These are phyloP conservation scores for Hyphodiscus sp. DNA, from an alignment of 2,329 filamentous ascomycete genomes.

Conservation along the genomic window DNA sequence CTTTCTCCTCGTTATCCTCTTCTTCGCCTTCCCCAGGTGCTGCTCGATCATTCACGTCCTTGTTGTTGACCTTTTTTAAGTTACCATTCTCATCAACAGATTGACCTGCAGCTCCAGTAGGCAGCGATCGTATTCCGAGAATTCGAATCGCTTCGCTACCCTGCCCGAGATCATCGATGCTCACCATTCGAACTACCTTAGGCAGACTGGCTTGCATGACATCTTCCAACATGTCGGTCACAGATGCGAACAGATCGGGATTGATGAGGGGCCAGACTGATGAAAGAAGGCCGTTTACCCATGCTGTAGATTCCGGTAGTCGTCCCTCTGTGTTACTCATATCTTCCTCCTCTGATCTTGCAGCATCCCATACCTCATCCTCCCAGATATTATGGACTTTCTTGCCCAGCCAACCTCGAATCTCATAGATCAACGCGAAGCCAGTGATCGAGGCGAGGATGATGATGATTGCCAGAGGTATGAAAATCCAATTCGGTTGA, in stretches of 20 bases:
- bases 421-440: conserved; percentile 36
- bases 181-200: conserved; percentile 64
- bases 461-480: conserved; percentile 5
- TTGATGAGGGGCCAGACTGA: conserved; percentile 71
- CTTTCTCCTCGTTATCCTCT: conserved; percentile 28
- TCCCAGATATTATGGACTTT: conserved; percentile 58
- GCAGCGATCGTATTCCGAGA: conserved; percentile 65
- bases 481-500: conserved; percentile 3
- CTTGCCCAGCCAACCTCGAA: conserved; percentile 54
- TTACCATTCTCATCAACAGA: conserved; percentile 54
- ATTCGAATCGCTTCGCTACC: conserved; percentile 66
- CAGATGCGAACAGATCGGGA: conserved; percentile 62
- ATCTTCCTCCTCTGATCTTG: conserved; percentile 43
- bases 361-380: conserved; percentile 63
- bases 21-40: conserved; percentile 34
- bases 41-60: conserved; percentile 44
- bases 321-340: conserved; percentile 25
- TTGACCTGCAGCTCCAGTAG: conserved; percentile 60
- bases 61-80: conserved; percentile 34
- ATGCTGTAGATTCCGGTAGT: conserved; percentile 48
- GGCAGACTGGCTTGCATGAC: conserved; percentile 74
- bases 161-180: conserved; percentile 69
- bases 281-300: conserved; percentile 63
- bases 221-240: conserved; percentile 68
- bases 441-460: conserved; percentile 7